phyloP scores from a whole-genome alignment of 2,329 filamentous ascomycete species.

The Plectosphaerella sp. region DNA sequence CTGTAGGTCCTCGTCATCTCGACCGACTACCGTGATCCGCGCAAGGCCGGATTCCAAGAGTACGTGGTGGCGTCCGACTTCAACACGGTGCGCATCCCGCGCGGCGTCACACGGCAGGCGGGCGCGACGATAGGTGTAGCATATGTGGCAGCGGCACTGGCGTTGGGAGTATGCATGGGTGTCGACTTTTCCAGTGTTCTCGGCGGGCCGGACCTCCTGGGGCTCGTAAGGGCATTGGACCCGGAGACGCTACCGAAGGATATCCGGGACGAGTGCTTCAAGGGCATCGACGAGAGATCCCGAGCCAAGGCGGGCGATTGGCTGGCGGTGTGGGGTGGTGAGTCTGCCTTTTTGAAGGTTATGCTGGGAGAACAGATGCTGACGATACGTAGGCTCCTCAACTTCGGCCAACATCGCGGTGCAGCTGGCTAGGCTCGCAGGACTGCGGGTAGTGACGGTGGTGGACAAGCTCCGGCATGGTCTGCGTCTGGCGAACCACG shows the following conservation, averaged over 20 bases:
- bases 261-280: constrained; percentile 58
- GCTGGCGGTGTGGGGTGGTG: constrained; percentile 70
- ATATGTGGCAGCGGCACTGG: constrained; percentile 64
- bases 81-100: constrained; percentile 60
- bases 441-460: constrained; percentile 60
- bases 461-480: constrained; percentile 66
- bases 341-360: constrained; percentile 9
- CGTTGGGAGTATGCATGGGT: constrained; percentile 66
- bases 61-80: constrained; percentile 62
- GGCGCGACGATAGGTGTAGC: constrained; percentile 65
- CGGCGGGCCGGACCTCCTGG: constrained; percentile 55
- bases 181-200: constrained; percentile 53
- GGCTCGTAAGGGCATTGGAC: constrained; percentile 41
- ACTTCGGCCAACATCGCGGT: constrained; percentile 64
- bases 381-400: constrained; percentile 46
- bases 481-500: constrained; percentile 44
- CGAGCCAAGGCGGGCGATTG: constrained; percentile 59
- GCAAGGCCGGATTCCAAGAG: constrained; percentile 69
- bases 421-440: constrained; percentile 64
- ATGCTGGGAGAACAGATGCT: background rate
- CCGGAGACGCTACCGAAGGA: constrained; percentile 51
- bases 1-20: constrained; percentile 57
- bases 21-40: constrained; percentile 68
- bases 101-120: constrained; percentile 43
- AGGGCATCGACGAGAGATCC: constrained; percentile 45